These are phyloP conservation scores for Zygosaccharomyces rouxii DNA, from an alignment of 805 yeast species.

Conservation along the genomic window DNA sequence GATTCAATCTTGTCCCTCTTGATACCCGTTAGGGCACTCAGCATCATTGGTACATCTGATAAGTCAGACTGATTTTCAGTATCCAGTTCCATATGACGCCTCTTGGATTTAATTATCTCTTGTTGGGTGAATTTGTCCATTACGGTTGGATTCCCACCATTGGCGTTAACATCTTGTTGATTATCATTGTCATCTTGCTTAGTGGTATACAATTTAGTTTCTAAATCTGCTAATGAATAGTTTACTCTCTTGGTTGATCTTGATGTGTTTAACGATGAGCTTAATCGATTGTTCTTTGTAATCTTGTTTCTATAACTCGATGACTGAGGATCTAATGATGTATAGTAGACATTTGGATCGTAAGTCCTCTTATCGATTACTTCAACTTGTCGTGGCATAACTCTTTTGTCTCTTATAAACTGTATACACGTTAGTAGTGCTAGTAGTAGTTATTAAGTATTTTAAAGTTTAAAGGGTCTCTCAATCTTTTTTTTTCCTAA, in stretches of 20 bases:
- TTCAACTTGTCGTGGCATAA: slow-evolving; percentile 21
- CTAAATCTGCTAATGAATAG: slow-evolving; percentile 35
- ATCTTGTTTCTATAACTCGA: slow-evolving; percentile 21
- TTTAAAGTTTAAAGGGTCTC: neutral
- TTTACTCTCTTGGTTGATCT: slow-evolving; percentile 33
- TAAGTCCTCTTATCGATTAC: slow-evolving; percentile 33
- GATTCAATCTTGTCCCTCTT: slow-evolving; percentile 31
- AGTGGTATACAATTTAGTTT: slow-evolving; percentile 28
- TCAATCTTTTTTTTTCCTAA: neutral
- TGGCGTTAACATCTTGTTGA: slow-evolving; percentile 5
- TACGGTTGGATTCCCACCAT: slow-evolving; percentile 10
- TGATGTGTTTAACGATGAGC: slow-evolving; percentile 14
- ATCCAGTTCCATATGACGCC: slow-evolving; percentile 33
- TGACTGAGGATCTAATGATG: slow-evolving; percentile 23
- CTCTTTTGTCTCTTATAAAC: neutral
- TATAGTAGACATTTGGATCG: slow-evolving; percentile 33
- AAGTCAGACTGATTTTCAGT: slow-evolving; percentile 32
- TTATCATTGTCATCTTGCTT: slow-evolving; percentile 12
- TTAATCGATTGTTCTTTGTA: slow-evolving; percentile 13
- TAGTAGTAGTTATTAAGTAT: neutral
- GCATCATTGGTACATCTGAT: slow-evolving; percentile 28
- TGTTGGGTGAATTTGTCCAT: slow-evolving; percentile 28
- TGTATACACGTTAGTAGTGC: slow-evolving; percentile 1
- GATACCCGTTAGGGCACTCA: slow-evolving; percentile 31
- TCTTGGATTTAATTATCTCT: slow-evolving; percentile 31